Evolutionary conservation across 2,329 filamentous ascomycete genomes (phyloP).

Genomic region (Colletotrichum sp.): DNA sequence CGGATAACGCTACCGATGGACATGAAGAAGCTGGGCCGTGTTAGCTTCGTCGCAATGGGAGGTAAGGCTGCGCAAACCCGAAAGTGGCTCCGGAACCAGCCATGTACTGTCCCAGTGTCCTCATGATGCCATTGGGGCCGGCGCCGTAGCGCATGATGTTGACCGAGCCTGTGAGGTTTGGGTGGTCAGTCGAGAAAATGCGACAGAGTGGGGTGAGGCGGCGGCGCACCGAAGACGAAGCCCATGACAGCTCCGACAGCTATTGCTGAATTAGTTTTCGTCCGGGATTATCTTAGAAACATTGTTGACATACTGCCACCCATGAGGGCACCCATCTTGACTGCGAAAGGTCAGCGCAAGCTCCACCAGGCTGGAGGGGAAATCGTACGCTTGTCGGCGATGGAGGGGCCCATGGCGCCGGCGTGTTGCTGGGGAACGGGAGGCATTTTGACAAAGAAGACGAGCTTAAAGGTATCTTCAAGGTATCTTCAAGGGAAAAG

Average conservation of each 20-base stretch:
- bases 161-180: constrained; percentile 69
- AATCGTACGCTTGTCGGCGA: constrained; percentile 58
- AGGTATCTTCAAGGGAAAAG: not conserved
- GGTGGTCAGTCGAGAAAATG: not conserved
- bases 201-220: not conserved
- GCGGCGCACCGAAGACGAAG: constrained; percentile 86
- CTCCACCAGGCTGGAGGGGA: not conserved
- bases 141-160: constrained; percentile 96
- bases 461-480: not conserved
- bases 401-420: constrained; percentile 52
- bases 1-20: constrained; percentile 96
- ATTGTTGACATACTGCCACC: constrained; percentile 79
- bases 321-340: constrained; percentile 99
- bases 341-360: constrained; percentile 50
- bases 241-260: constrained; percentile 96
- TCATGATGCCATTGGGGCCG: constrained; percentile 90
- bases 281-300: not conserved
- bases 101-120: constrained; percentile 97
- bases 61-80: constrained; percentile 64
- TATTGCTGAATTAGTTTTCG: constrained; percentile 48
- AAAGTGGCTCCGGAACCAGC: constrained; percentile 92
- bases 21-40: constrained; percentile 82
- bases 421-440: constrained; percentile 37
- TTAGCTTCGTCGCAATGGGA: not conserved
- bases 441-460: not conserved